Conservation (phyloP, 1,139 yeast genomes). For the Hanseniaspora uvarum region DNA sequence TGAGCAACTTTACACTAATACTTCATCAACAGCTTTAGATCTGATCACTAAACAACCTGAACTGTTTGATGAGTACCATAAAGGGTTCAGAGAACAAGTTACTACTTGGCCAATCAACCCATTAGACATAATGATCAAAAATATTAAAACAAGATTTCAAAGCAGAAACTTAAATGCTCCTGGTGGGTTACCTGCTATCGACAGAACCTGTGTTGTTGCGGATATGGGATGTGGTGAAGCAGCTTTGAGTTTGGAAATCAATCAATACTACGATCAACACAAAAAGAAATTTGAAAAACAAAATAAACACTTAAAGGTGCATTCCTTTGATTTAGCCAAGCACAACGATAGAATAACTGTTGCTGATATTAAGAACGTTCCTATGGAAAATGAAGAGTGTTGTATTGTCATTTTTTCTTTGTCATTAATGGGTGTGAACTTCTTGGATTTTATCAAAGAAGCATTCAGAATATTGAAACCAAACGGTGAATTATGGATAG, state of each 20-base stretch:
- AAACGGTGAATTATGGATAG: conserved; percentile 91
- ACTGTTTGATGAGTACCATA: conserved; percentile 86
- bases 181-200: conserved; percentile 78
- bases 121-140: conserved; percentile 72
- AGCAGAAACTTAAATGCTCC: conserved; percentile 73
- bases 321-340: conserved; percentile 82
- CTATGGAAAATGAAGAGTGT: conserved; percentile 66
- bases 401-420: conserved; percentile 82
- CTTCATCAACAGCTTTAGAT: conserved; percentile 65
- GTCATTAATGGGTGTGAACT: conserved; percentile 95
- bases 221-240: conserved; percentile 99
- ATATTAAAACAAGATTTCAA: conserved; percentile 49
- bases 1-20: conserved; percentile 80
- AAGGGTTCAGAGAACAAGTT: conserved; percentile 89
- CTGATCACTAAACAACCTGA: conserved; percentile 74
- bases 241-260: conserved; percentile 59
- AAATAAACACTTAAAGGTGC: conserved; percentile 49
- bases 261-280: conserved; percentile 37
- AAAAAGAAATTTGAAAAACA: conserved; percentile 31
- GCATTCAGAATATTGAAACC: conserved; percentile 82
- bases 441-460: conserved; percentile 79
- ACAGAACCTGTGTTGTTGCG: conserved; percentile 59
- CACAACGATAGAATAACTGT: conserved; percentile 83
- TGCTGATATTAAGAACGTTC: conserved; percentile 87
- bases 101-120: conserved; percentile 98